Base-by-base conservation (phyloP, 306 rosid species). In the Prunus mume region DNA sequence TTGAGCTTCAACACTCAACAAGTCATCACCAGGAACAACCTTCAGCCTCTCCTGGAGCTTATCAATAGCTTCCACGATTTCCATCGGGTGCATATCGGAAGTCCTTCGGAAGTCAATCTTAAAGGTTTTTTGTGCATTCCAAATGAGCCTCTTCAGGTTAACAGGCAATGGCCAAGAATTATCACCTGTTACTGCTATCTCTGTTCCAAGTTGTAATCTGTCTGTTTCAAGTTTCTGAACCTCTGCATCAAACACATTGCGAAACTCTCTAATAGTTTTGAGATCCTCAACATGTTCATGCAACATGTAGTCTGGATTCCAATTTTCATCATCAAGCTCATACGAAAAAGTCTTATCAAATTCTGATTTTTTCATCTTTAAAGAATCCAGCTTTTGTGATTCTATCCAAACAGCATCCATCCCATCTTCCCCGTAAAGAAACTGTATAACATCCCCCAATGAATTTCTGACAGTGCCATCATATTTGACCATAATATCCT, bases 401-500 rank as follows among this genome's bases (percentile, higher is more conserved):
- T 96, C 99, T 46, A 96, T 92, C 99, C 99, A 92, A 61, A 96
- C 99, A 61, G 99, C 82, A 81, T 96, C 99, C 99, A 96, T 96
- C 67, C 99, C 98, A 85, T 96, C 99, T 81, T 96, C 99, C 47
- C 99, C 99, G 41, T 96, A 96, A 17, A 96, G 93, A 87, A 96
- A 96, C 77, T 96, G 99, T 76, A 96, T 96, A 60, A 96, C 99
- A 20, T 96, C 99, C 51, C 99, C 99, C 88, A 96, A 82, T 14
- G 99, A 96, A 83, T 96, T 96, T 83, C 99, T 86, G 38, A 96
- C 99, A 46, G 99, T 96, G 78, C 99, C 99, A 77, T 96, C 99
- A 78, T 96, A 96, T 84, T 96, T 96, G 75, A 93, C 98, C 99
- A 96, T 96, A 72, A 96, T 92, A 86, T 96, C 99, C 76, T 96